Conservation (phyloP, 2,329 filamentous ascomycete genomes). For the Aspergillus sojae region DNA sequence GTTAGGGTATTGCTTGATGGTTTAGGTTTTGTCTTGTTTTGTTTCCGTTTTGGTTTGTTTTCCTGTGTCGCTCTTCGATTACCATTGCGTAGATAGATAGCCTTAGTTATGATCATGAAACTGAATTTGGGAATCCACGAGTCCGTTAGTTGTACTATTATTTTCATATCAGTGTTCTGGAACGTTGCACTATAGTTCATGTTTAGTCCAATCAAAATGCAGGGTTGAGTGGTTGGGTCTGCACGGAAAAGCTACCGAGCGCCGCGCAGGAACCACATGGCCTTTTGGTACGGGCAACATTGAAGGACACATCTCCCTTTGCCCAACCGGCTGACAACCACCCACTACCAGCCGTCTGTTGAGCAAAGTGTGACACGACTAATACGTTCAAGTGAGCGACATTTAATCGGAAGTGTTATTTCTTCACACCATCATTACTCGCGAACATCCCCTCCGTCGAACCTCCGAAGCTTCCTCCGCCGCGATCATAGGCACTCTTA, state of each 20-base stretch:
- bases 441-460: slow-evolving; percentile 5
- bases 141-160: neutral
- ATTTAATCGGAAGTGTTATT: neutral
- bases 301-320: slow-evolving; percentile 9
- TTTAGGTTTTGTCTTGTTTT: neutral
- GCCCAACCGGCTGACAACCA: slow-evolving; percentile 2
- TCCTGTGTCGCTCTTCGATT: neutral
- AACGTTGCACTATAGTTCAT: neutral
- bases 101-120: neutral
- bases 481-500: neutral
- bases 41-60: neutral
- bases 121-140: neutral
- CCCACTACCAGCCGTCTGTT: neutral
- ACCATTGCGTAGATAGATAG: neutral
- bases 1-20: neutral
- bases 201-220: neutral
- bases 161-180: too few species aligned
- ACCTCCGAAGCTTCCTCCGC: slow-evolving; percentile 12
- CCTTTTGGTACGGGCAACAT: slow-evolving; percentile 10
- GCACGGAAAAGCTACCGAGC: slow-evolving; percentile 1
- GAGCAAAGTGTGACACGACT: neutral
- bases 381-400: neutral
- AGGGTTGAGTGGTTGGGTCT: neutral
- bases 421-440: too few species aligned
- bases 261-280: slow-evolving; percentile 15